Base-by-base conservation (phyloP, 2,329 filamentous ascomycete genomes). In the Stachybotrys elegans region DNA sequence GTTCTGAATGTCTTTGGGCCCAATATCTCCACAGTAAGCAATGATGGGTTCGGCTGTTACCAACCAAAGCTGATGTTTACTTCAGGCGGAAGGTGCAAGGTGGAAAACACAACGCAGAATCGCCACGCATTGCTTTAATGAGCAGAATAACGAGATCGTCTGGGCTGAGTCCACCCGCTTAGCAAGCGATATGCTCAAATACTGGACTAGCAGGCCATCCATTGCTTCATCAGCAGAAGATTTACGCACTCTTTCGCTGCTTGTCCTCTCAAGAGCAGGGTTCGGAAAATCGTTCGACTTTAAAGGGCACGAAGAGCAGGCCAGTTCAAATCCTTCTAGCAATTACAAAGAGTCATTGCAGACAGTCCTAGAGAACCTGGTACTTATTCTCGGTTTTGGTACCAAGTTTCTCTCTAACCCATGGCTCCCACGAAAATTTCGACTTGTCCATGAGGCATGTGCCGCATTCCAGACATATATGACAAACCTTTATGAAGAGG, bases 211-310 rank as follows among this genome's bases (percentile, higher is more conserved):
- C 7, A 51, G 42, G 7, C 48, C 48, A 1, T 42, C 51, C 4
- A 44, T 50, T 11, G 46, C 48, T 13, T 44, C 49, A 2, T 47
- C 51, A 21, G 49, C 44, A 16, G 51, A 54, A 5, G 51, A 49
- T 3, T 50, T 53, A 45, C 34, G 34, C 21, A 45, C 48, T 14
- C 37, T 54, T 1, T 49, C 51, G 3, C 49, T 54, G 2, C 51
- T 50, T n/a, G 51, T 54, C 4, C 51, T 54, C 9, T 51, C 51
- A 14, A 48, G 47, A 1, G 51, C 51, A 40, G 51, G 51, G 1
- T 52, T 54, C 5, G 51, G n/a, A n/a, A 44, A 45, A 47, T 51
- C 48, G 19, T 54, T 49, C 44, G 49, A 27, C 0, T 54, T 54
- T 4, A 19, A 39, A 14, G 36, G 36, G 19, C 20, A 39, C 20